phyloP scores from a whole-genome alignment of 202 grass and related monocot genomes.

The Schoenoplectus triqueter region DNA sequence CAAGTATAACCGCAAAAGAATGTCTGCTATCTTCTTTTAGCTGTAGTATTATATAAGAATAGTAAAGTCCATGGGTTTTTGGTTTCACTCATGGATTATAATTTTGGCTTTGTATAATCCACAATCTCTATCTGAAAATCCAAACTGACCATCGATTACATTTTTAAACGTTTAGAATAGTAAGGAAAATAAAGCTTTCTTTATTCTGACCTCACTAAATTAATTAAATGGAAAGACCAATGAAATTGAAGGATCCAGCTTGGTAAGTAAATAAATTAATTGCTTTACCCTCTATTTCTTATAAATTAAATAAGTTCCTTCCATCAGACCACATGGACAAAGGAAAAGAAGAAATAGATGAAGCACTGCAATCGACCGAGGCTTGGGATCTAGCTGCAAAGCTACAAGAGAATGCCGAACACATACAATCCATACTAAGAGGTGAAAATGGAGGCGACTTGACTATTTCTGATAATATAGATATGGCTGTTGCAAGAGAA shows the following conservation, averaged over 20 bases:
- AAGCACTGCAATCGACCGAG: slow-evolving; percentile 21
- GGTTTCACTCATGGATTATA: background rate
- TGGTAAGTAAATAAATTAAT: background rate
- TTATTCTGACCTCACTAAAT: background rate
- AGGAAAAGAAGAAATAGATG: slow-evolving; percentile 31
- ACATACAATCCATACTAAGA: slow-evolving; percentile 62
- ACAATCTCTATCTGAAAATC: background rate
- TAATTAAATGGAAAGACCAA: background rate
- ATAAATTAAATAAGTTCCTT: background rate
- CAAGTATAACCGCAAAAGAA: background rate
- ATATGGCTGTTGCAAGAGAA: slow-evolving; percentile 47
- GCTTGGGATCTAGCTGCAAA: slow-evolving; percentile 57
- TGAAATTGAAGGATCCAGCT: background rate
- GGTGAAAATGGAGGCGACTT: slow-evolving; percentile 45
- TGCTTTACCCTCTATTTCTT: background rate
- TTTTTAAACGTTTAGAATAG: background rate
- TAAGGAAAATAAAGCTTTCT: background rate
- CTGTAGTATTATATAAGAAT: background rate
- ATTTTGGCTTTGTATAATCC: background rate
- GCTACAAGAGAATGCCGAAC: slow-evolving; percentile 60
- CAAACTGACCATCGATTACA: background rate
- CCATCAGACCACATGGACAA: slow-evolving; percentile 38
- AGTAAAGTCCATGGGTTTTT: background rate
- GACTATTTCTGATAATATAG: slow-evolving; percentile 25
- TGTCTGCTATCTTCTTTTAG: background rate